Percentiles rank a stretch among this genome's conserved stretches.
Conservation (phyloP, 2,329 filamentous ascomycete species). For the Calonectria pauciramosa region DNA sequence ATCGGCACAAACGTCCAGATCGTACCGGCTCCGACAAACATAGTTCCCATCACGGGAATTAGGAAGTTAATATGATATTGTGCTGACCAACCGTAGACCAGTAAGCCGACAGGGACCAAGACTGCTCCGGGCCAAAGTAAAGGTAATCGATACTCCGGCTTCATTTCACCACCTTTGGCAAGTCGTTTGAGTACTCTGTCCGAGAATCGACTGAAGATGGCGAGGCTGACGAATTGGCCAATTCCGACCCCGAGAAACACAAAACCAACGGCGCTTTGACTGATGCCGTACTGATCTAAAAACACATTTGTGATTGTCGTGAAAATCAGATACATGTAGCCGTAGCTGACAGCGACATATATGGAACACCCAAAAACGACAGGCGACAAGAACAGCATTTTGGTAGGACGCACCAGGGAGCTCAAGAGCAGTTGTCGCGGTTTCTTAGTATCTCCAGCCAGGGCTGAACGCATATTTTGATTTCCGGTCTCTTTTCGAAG, state of each 20-base stretch:
- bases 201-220: slow-evolving; percentile 28
- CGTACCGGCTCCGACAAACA: neutral
- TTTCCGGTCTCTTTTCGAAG: slow-evolving; percentile 55
- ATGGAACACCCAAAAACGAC: slow-evolving; percentile 75
- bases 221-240: slow-evolving; percentile 32
- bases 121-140: neutral
- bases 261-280: slow-evolving; percentile 57
- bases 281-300: slow-evolving; percentile 69
- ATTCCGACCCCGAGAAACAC: slow-evolving; percentile 34
- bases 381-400: slow-evolving; percentile 70
- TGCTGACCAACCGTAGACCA: neutral
- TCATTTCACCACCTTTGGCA: neutral
- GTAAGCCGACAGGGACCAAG: neutral
- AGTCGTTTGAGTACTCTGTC: neutral
- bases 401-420: slow-evolving; percentile 73
- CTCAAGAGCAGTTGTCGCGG: slow-evolving; percentile 58
- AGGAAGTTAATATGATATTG: neutral
- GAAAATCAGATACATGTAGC: slow-evolving; percentile 68
- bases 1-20: neutral
- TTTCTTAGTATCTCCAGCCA: neutral
- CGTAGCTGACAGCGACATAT: slow-evolving; percentile 73
- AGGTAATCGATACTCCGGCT: neutral
- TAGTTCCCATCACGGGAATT: neutral
- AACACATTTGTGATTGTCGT: slow-evolving; percentile 67
- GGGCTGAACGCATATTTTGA: slow-evolving; percentile 25